Base-by-base conservation (phyloP, 2,329 filamentous ascomycete genomes). In the Penicillium polonicum region DNA sequence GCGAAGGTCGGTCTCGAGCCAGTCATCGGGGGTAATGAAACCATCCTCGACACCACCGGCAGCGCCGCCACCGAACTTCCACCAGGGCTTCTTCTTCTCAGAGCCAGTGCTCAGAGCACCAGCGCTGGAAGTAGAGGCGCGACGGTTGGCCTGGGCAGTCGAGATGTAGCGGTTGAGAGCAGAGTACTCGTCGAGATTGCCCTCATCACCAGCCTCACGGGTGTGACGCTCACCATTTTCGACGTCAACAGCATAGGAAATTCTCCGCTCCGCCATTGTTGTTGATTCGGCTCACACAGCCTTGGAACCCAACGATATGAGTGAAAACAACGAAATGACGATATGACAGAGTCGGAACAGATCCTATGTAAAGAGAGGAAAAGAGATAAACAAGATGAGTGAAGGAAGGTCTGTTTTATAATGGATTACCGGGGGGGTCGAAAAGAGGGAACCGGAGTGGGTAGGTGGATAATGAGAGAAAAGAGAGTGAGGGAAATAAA, bases 121-220 rank as follows among this genome's bases (percentile, higher is more conserved):
- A 45, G 58, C 77, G 48, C 72, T 73, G 15, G 75, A 77, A 17
- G 78, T 79, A 43, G 75, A 76, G 52, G 79, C 78, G 70, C 83
- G 83, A 58, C 83, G 74, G 61, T 72, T 80, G 74, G 86, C 84
- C 67, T 82, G 82, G 75, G 87, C 87, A 70, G 83, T 85, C 64
- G 84, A 85, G 73, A 88, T 88, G 78, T 86, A 88, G 69, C 85
- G 83, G 71, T 87, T 85, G 53, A 88, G 78, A 52, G 85, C 84
- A 65, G 82, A 81, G 76, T 88, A 88, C 74, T 88, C 85, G 72
- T 87, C 85, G 75, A 74, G 69, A 53, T 55, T 61, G 39, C 63
- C 62, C 44, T 72, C 60, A 23, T 71, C 72, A 60, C 64, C 59
- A 33, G 61, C 61, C 36, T 65, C 66, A 61, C 70, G 70, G 65